Evolutionary conservation across 371 early-diverging fungal species (phyloP).

Genomic region (Rhizopus stolonifer): DNA sequence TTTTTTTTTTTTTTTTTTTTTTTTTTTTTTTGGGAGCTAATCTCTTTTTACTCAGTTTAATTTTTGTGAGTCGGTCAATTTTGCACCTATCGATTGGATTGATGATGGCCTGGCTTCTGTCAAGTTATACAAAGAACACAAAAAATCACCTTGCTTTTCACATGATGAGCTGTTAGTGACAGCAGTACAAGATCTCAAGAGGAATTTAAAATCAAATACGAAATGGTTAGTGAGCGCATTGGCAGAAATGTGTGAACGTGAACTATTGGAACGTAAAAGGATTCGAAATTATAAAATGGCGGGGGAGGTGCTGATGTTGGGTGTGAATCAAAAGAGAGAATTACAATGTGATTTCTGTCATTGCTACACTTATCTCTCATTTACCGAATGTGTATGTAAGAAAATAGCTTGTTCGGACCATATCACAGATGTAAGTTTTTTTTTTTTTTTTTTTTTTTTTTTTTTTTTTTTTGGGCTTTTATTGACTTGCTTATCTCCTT

Average conservation of each 20-base stretch:
- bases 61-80: slow-evolving; percentile 96
- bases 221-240: slow-evolving; percentile 60
- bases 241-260: slow-evolving; percentile 57
- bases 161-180: slow-evolving; percentile 87
- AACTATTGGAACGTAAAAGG: slow-evolving; percentile 51
- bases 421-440: slow-evolving; percentile 47
- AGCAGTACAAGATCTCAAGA: slow-evolving; percentile 48
- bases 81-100: slow-evolving; percentile 91
- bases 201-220: slow-evolving; percentile 32
- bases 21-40: background rate
- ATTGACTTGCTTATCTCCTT: too few species aligned
- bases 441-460: too few species aligned
- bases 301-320: slow-evolving; percentile 29
- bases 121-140: slow-evolving; percentile 74
- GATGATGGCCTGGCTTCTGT: slow-evolving; percentile 80
- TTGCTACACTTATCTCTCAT: slow-evolving; percentile 70
- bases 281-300: slow-evolving; percentile 42
- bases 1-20: slow-evolving; percentile 1
- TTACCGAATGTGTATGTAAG: slow-evolving; percentile 64
- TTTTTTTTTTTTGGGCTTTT: too few species aligned
- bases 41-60: slow-evolving; percentile 62
- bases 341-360: slow-evolving; percentile 74
- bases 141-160: slow-evolving; percentile 87
- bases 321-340: slow-evolving; percentile 47
- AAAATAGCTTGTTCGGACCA: slow-evolving; percentile 69